Base-by-base conservation (phyloP, 176 grass and related monocot genomes). In the Alloteropsis semialata region DNA sequence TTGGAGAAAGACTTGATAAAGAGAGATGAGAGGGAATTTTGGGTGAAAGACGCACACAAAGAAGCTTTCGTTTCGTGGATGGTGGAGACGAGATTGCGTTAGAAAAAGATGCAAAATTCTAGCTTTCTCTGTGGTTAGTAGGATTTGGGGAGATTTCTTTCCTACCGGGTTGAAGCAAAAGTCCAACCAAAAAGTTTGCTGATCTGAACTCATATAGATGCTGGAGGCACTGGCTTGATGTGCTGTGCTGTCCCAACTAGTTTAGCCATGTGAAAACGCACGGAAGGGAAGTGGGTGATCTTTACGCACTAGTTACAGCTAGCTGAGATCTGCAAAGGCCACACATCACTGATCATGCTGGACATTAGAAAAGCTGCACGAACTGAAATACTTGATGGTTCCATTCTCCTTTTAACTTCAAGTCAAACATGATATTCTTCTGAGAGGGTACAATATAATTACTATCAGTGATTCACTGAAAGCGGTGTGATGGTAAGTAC, bases 131-230 rank as follows among this genome's bases (percentile, higher is more conserved):
- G 42, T 65, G 86, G 86, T 89, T 56, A 92, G 83, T 86, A 89
- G 83, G 90, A 92, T 92, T 81, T 88, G 82, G 74, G 55, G 68
- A 92, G 90, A 92, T 92, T 92, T 92, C 79, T 83, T 88, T 75
- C 78, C 83, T 75, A 78, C 67, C 49, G 36, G 49, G 78, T 44
- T 74, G 82, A 76, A 84, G 69, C 70, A 60, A 73, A 92, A 89
- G 90, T 86, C 82, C 69, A 80, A 86, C 73, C 51, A 2, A 65
- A 86, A 86, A 75, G 78, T n/a, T 83, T 69, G 61, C 50, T 76
- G 45, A 88, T 81, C 72, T 86, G 86, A 92, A 88, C 86, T 85
- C 74, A 69, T 38, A 67, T 61, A 75, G 59, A 48, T 78, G 83
- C 90, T 78, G 74, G 65, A 63, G 77, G 77, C 36, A 63, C 41